Base-by-base conservation (phyloP, 495 filamentous ascomycete genomes). In the Zalerion maritima region DNA sequence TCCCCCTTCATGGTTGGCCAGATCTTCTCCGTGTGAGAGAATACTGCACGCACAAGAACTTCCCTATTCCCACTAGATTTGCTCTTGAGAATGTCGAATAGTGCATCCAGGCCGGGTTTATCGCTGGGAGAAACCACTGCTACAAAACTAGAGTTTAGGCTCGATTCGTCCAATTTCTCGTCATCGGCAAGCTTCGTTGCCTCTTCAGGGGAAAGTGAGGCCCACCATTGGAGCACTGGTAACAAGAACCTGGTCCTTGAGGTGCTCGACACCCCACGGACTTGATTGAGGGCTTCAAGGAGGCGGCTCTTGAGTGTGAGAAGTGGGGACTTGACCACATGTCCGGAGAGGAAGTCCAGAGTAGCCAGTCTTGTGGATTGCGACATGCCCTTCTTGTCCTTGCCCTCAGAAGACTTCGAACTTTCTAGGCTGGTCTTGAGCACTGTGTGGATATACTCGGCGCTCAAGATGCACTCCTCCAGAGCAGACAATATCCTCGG, bases 401-500 rank as follows among this genome's bases (percentile, higher is more conserved):
- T 60, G 12, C 52, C 49, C 12, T 54, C 52, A 23, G 52, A 24
- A 26, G 31, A 38, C 24, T 39, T 9, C 33, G 43, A 21, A 32
- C 67, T 59, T 25, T 73, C 62, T 14, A 84, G 38, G 1, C 57
- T 51, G 26, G 57, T 60, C 28, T 67, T 66, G n/a, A 91, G 42
- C 5, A 66, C 59, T 13, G 61, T 64, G 6, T 60, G 53, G 14
- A 87, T 54, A 23, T 85, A 65, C 19, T 57, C 66, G 4, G 67
- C 52, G 45, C 94, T 84, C 12, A 92, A 55, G 6, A 82, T 63
- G 41, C 75, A 86, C 50, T 93, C 86, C 44, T 94, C 85, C 11
- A 94, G 44, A 4, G 59, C 67, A 2, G 79, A 76, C 14, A 80
- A 48, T 14, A 76, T 55, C 12, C 64, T 67, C 11, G 65, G 53